Evolutionary conservation across 78 protist genomes (phyloP).

Genomic region (Cavenderia fasciculata): DNA sequence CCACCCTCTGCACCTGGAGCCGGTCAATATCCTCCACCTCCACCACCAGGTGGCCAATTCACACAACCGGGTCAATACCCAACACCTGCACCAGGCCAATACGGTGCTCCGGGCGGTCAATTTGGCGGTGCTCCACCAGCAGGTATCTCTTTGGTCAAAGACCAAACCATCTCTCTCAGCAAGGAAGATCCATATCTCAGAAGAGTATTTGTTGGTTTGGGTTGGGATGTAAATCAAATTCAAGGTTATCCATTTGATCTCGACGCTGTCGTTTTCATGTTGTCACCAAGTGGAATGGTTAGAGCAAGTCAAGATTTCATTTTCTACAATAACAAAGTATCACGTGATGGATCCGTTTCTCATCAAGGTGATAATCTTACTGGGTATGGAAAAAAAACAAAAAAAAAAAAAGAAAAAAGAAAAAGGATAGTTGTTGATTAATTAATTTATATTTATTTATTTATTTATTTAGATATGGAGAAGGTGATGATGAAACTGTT

Average conservation of each 20-base stretch:
- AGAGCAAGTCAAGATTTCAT: slow-evolving; percentile 41
- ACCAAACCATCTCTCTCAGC: slow-evolving; percentile 50
- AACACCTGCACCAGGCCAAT: slow-evolving; percentile 3
- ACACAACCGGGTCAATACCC: not conserved
- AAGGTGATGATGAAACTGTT: slow-evolving; percentile 72
- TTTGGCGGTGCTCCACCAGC: slow-evolving; percentile 29
- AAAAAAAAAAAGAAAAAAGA: too few relatives aligned
- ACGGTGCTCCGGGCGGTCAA: slow-evolving; percentile 30
- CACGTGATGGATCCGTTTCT: slow-evolving; percentile 38
- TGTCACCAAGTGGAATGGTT: slow-evolving; percentile 61
- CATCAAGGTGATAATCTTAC: slow-evolving; percentile 77
- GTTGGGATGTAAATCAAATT: slow-evolving; percentile 57
- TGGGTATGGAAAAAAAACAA: slow-evolving; percentile 28
- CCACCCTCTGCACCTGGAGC: not conserved
- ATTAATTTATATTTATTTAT: not conserved
- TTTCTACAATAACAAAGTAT: slow-evolving; percentile 51
- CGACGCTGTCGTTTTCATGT: slow-evolving; percentile 68
- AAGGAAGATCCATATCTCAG: slow-evolving; percentile 61
- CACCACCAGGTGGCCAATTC: slow-evolving; percentile 20
- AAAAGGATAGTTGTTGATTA: not conserved
- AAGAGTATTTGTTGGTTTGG: slow-evolving; percentile 28
- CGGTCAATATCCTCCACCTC: slow-evolving; percentile 10
- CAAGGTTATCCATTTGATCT: slow-evolving; percentile 65
- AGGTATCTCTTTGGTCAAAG: slow-evolving; percentile 51
- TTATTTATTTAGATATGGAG: slow-evolving; percentile 14